phyloP scores from a whole-genome alignment of 768 basidiomycete genomes.

The Cystobasidium tubakii region DNA sequence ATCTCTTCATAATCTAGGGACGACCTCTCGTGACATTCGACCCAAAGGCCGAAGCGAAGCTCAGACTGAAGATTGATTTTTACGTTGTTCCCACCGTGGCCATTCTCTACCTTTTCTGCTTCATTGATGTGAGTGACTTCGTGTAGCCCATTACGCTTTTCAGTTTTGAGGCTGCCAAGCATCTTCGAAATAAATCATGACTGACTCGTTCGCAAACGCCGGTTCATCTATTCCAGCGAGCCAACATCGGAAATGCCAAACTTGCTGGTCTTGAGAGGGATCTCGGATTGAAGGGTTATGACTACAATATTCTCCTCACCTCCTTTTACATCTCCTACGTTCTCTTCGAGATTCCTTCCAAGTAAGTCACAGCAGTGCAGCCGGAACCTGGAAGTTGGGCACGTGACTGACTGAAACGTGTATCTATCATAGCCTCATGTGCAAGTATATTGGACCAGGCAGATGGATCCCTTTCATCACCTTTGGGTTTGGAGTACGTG shows the following conservation, averaged over 20 bases:
- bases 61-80: conserved; percentile 26
- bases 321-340: conserved; percentile 37
- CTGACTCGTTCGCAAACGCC: too few species aligned
- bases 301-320: conserved; percentile 20
- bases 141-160: too few species aligned
- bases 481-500: conserved; percentile 9
- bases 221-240: conserved; percentile 1
- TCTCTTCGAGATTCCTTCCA: conserved; percentile 16
- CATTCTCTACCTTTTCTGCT: conserved; percentile 32
- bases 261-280: conserved; percentile 38
- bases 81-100: conserved; percentile 13
- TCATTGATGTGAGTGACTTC: conserved; percentile 19
- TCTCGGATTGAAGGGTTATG: conserved; percentile 21
- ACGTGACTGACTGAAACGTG: background rate
- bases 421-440: background rate
- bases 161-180: too few species aligned
- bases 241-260: conserved; percentile 38
- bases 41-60: conserved; percentile 25
- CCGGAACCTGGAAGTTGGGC: background rate
- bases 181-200: too few species aligned
- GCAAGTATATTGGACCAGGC: conserved; percentile 16
- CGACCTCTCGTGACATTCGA: conserved; percentile 20
- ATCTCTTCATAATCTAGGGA: background rate
- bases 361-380: background rate
- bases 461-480: conserved; percentile 32